Base-by-base conservation (phyloP, 768 basidiomycete species). In the Panaeolus papilionaceus region DNA sequence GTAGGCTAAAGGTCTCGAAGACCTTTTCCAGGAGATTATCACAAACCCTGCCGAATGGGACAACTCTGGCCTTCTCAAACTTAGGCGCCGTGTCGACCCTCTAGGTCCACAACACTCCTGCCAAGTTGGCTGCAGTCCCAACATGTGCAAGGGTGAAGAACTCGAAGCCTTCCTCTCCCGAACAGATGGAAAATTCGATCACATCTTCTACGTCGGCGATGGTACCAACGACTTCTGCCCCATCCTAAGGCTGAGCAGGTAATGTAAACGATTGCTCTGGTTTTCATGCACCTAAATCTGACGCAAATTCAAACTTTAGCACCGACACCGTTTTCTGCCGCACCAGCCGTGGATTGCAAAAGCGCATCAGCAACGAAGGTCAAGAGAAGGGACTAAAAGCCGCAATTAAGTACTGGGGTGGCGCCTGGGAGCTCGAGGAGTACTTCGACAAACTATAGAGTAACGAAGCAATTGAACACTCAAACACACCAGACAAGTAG, bases 131-230 rank as follows among this genome's bases (percentile, higher is more conserved):
- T 99, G 98, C 82, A 90, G 90, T 66, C 87, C 91, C 14, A 99
- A 99, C 83, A 98, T 99, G 96, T 99, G 98, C 84, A 99, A 99
- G 83, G 95, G 94, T 90, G 91, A 94, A 69, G 98, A 99, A 76
- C 84, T 99, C n/a, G 87, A 90, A 10, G 89, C 88, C 1, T 98
- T 92, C 80, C 83, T 97, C 62, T 79, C 81, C 1, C 80, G 89
- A 51, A 82, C 91, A 67, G 82, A 83, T 10, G 81, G 85, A 16
- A 75, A 80, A 1, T 98, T 84, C 73, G 92, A 96, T 68, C 88
- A 92, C 42, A 83, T 98, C 71, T 83, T 93, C 51, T 99, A 98
- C 76, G 85, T 99, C 68, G 98, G 98, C 16, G 98, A 99, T 73
- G 98, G 98, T 1, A 83, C 85, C 16, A 99, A 99, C 77, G 98